phyloP scores from a whole-genome alignment of 2,329 filamentous ascomycete species.

The Hymenoscyphus infarciens region DNA sequence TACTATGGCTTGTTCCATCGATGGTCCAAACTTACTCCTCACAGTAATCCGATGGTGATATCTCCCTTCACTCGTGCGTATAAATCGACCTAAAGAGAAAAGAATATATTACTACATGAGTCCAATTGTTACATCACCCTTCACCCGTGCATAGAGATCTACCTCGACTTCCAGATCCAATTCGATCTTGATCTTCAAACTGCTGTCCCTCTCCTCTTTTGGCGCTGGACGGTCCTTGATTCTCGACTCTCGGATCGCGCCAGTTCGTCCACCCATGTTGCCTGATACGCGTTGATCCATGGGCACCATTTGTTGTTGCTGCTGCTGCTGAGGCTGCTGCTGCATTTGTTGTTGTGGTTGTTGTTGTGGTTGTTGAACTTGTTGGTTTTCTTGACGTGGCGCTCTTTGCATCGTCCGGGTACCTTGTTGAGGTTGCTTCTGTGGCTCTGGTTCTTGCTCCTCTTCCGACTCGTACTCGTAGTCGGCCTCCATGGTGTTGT shows the following conservation, averaged over 20 bases:
- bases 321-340: slow-evolving; percentile 33
- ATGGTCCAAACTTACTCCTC: slow-evolving; percentile 17
- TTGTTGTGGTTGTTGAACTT: slow-evolving; percentile 33
- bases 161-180: slow-evolving; percentile 40
- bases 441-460: slow-evolving; percentile 20
- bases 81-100: slow-evolving; percentile 31
- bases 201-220: slow-evolving; percentile 37
- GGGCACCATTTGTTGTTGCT: slow-evolving; percentile 23
- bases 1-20: slow-evolving; percentile 5
- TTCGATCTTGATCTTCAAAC: slow-evolving; percentile 42
- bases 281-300: slow-evolving; percentile 27
- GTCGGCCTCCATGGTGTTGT: slow-evolving; percentile 27
- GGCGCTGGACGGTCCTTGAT: slow-evolving; percentile 39
- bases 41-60: slow-evolving; percentile 40
- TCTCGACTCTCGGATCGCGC: slow-evolving; percentile 36
- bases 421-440: slow-evolving; percentile 24
- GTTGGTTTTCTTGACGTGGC: slow-evolving; percentile 39
- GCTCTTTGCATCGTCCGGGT: slow-evolving; percentile 37
- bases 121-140: slow-evolving; percentile 39
- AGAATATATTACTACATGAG: slow-evolving; percentile 29
- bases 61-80: slow-evolving; percentile 36
- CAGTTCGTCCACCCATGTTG: slow-evolving; percentile 31
- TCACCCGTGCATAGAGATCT: slow-evolving; percentile 39
- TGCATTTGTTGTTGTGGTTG: slow-evolving; percentile 35
- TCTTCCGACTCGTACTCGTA: slow-evolving; percentile 30